A percentile compares a stretch with the other conserved stretches of the same genome.
These are phyloP conservation scores for Ceratobasidium sp. DNA, from an alignment of 1,284 basidiomycete species.

Conservation along the genomic window DNA sequence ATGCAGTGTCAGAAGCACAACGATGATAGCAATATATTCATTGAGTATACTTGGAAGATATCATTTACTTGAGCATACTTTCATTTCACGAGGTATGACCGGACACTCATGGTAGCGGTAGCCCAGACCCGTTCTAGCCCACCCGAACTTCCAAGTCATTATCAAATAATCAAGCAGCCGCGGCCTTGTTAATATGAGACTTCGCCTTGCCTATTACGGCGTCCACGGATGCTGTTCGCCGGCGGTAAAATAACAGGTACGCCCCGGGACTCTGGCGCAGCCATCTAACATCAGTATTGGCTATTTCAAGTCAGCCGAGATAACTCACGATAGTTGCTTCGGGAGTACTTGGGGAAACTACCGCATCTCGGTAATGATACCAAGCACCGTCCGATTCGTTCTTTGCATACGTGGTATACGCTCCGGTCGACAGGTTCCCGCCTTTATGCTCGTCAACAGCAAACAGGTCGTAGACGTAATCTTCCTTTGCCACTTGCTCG, in stretches of 20 bases:
- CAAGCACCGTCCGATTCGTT: conserved; percentile 87
- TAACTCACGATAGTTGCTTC: conserved; percentile 19
- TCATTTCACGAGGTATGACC: background rate
- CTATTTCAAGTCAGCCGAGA: background rate
- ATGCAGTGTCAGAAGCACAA: too few relatives aligned
- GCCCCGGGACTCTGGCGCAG: conserved; percentile 82
- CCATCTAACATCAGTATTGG: background rate
- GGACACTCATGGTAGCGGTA: too few relatives aligned
- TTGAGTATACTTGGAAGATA: too few relatives aligned
- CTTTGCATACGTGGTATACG: conserved; percentile 94
- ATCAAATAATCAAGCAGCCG: background rate
- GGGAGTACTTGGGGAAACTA: conserved; percentile 18
- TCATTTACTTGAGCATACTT: background rate
- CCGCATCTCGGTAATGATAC: conserved; percentile 97
- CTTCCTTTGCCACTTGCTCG: conserved; percentile 60
- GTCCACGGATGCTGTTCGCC: conserved; percentile 66
- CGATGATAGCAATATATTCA: too few relatives aligned
- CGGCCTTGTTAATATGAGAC: background rate
- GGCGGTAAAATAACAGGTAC: conserved; percentile 95
- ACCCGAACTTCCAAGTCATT: background rate
- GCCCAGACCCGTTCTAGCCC: too few relatives aligned
- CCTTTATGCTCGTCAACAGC: conserved; percentile 96
- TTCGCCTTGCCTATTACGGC: conserved; percentile 11
- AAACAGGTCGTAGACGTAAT: conserved; percentile 82
- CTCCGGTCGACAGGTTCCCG: conserved; percentile 89